Evolutionary conservation across 371 early-diverging fungal genomes (phyloP), one percentile per base, ranked within the genome.

Genomic region (Rhizopus stolonifer): DNA sequence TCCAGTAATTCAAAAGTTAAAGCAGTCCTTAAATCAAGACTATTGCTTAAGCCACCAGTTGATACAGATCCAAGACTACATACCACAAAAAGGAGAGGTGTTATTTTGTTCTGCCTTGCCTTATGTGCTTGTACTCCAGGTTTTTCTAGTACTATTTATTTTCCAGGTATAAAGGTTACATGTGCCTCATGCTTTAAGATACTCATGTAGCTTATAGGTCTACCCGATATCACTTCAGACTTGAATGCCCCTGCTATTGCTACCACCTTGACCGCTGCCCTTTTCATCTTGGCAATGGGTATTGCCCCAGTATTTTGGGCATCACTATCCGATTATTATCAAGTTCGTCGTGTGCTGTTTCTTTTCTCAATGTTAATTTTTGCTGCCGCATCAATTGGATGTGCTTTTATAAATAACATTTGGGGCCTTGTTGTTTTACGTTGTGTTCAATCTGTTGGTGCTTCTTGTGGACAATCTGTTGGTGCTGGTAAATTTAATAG

Each of bases 401-500:
- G 79, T 31, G 86, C 83, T 11, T 64, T 87, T 15, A 65, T 89
- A 4, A 68, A 61, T 6, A 83, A 65, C 17, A 81, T 88, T 17
- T 67, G 79, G 42, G 61, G 74, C 8, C 73, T 92, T 13, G 75
- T 88, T 25, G 72, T 74, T 0, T 73, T 88, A 31, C 85, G 92
- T 4, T 67, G 83, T n/a, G 52, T 92, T 29, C 92, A 92, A 64
- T 66, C 88, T 21, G 58, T 78, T 24, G 91, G 91, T 5, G 69
- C 86, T 8, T 83, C 86, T 8, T 82, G 84, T 21, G 82, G 79
- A 19, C 73, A 80, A 49, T 71, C 83, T 19, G 71, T 88, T 7
- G 88, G 90, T 5, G 84, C 86, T 7, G 90, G 69, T 52, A 2
- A 36, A 5, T 18, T 33, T 15, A 31, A 24, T n/a, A 25, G 29